These are phyloP conservation scores for Aschersonia sp. DNA, from an alignment of 2,329 filamentous ascomycete species.

Conservation along the genomic window DNA sequence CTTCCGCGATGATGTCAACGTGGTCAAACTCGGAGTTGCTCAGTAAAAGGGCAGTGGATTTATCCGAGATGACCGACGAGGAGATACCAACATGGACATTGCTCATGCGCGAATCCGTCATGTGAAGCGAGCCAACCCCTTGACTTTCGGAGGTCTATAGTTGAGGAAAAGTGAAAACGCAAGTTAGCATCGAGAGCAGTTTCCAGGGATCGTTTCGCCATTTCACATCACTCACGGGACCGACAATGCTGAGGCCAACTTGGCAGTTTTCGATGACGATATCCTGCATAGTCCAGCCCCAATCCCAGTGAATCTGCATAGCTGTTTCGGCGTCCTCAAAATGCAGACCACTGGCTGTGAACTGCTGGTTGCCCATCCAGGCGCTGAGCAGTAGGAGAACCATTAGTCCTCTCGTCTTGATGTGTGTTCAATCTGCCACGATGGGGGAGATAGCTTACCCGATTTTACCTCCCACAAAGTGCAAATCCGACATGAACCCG, in stretches of 20 bases:
- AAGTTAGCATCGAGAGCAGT: too few relatives aligned
- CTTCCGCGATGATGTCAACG: not conserved
- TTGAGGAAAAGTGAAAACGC: too few relatives aligned
- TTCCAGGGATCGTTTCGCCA: too few relatives aligned
- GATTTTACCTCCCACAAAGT: constrained; percentile 37
- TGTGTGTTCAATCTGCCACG: too few relatives aligned
- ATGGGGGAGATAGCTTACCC: not conserved
- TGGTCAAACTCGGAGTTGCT: constrained; percentile 2
- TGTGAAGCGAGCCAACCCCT: constrained; percentile 7
- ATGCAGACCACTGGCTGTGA: constrained; percentile 50
- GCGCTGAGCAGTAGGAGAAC: constrained; percentile 5
- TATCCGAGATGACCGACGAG: constrained; percentile 4
- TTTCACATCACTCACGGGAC: not conserved
- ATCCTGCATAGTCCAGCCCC: constrained; percentile 58
- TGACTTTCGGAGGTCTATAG: constrained; percentile 1
- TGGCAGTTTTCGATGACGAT: constrained; percentile 24
- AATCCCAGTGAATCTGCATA: constrained; percentile 58
- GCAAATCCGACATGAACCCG: constrained; percentile 38
- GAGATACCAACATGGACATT: constrained; percentile 1
- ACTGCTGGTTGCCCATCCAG: constrained; percentile 45
- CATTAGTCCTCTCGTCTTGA: too few relatives aligned
- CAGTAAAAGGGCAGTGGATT: constrained; percentile 6
- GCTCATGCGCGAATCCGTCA: not conserved
- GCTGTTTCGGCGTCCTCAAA: constrained; percentile 52
- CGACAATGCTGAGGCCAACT: constrained; percentile 1